phyloP scores from a whole-genome alignment of 192 early-diverging fungal genomes.

The Podila verticillata region DNA sequence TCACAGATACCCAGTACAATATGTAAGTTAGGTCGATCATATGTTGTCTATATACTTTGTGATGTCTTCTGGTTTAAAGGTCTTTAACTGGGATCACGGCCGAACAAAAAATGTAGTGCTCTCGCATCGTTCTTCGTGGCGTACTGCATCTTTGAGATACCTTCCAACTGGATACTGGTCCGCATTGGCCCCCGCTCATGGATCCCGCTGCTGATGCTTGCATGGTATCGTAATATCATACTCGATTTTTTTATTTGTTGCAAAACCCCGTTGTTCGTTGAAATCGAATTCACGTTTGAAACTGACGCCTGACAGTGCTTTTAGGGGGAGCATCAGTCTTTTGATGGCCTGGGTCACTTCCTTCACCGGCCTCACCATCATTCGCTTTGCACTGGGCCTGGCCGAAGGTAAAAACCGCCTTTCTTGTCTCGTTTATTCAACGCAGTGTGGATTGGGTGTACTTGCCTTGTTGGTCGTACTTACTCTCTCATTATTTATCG shows the following conservation, averaged over 20 bases:
- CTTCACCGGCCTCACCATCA: conserved; percentile 54
- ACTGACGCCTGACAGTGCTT: not conserved
- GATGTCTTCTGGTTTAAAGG: conserved; percentile 11
- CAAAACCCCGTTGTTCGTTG: not conserved
- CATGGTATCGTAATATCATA: conserved; percentile 53
- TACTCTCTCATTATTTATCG: conserved; percentile 28
- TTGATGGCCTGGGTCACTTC: conserved; percentile 68
- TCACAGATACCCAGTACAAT: conserved; percentile 54
- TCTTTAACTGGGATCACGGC: conserved; percentile 20
- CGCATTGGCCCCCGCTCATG: conserved; percentile 67
- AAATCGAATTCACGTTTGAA: not conserved
- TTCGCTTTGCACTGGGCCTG: conserved; percentile 50
- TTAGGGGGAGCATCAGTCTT: conserved; percentile 68
- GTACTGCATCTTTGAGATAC: conserved; percentile 83
- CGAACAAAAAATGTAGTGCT: conserved; percentile 14
- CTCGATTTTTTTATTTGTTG: too few species aligned
- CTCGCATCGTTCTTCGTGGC: conserved; percentile 56
- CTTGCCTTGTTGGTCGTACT: conserved; percentile 26
- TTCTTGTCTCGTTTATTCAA: too few species aligned
- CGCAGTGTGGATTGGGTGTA: too few species aligned
- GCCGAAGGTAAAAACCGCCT: conserved; percentile 16
- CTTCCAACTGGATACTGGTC: conserved; percentile 80
- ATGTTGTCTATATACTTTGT: conserved; percentile 16
- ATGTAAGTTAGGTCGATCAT: conserved; percentile 16
- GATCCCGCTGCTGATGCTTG: conserved; percentile 70